Evolutionary conservation across 2,329 filamentous ascomycete genomes (phyloP).

Genomic region (Hypoxylon sp.): DNA sequence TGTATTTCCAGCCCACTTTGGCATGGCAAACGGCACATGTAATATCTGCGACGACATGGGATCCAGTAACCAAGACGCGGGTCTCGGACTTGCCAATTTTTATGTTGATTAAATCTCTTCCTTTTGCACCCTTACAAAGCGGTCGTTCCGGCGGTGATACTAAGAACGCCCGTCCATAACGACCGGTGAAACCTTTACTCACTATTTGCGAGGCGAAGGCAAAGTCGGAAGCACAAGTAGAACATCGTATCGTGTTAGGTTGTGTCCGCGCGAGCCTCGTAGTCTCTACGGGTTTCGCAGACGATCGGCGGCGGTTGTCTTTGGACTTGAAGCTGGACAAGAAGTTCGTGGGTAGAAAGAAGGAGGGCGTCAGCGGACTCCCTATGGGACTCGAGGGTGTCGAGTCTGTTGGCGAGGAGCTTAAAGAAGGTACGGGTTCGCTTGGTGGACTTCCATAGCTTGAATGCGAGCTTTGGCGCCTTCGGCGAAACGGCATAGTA

Average conservation of each 20-base stretch:
- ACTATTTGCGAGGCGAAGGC: conserved; percentile 74
- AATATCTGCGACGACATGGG: conserved; percentile 76
- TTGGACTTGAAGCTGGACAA: conserved; percentile 39
- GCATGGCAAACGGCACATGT: conserved; percentile 68
- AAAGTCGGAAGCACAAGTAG: conserved; percentile 72
- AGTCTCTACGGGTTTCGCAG: conserved; percentile 34
- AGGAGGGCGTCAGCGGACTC: conserved; percentile 48
- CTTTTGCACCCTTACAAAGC: conserved; percentile 28
- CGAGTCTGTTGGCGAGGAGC: conserved; percentile 57
- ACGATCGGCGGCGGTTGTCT: conserved; percentile 34
- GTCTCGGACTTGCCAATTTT: conserved; percentile 68
- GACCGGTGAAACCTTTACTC: conserved; percentile 76
- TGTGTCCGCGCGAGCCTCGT: conserved; percentile 59
- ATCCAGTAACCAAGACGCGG: conserved; percentile 73
- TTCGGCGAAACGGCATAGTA: conserved; percentile 63
- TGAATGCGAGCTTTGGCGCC: conserved; percentile 55
- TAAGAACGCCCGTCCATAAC: conserved; percentile 75
- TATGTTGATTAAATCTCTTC: conserved; percentile 66
- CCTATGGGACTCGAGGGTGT: conserved; percentile 49
- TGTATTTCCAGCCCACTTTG: conserved; percentile 78
- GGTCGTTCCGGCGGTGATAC: conserved; percentile 61
- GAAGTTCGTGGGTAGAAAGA: conserved; percentile 48
- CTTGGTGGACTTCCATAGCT: conserved; percentile 48
- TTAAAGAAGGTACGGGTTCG: conserved; percentile 54
- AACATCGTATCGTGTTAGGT: conserved; percentile 72